A percentile compares a stretch with the other conserved stretches of the same genome.
Conservation (phyloP, 169 alveolate species). For the Haemoproteus tartakovskyi region DNA sequence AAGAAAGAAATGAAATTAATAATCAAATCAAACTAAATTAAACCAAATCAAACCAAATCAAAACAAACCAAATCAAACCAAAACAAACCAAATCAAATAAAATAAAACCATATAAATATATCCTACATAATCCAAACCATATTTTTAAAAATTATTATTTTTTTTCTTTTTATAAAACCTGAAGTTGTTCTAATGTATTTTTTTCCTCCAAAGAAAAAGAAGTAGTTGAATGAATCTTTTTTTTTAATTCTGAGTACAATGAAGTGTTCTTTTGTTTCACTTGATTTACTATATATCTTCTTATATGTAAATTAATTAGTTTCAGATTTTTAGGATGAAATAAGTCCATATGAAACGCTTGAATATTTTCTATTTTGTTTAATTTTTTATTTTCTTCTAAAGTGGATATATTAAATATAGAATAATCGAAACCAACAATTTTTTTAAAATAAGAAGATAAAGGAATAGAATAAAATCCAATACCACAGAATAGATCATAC, state of each 20-base stretch:
- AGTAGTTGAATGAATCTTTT: too few species aligned
- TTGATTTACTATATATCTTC: constrained; percentile 50
- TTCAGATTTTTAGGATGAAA: constrained; percentile 39
- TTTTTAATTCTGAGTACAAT: constrained; percentile 3
- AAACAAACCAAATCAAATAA: too few species aligned
- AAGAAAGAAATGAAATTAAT: too few species aligned
- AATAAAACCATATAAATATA: too few species aligned
- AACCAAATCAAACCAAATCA: too few species aligned
- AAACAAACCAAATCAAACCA: too few species aligned
- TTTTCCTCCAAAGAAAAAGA: too few species aligned
- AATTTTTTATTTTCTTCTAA: constrained; percentile 61
- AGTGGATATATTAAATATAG: constrained; percentile 53
- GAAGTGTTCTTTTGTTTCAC: constrained; percentile 9
- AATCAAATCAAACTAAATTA: too few species aligned
- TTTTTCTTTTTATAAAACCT: constrained; percentile 15
- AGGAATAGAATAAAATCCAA: constrained; percentile 62
- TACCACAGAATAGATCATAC: constrained; percentile 60
- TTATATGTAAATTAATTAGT: constrained; percentile 54
- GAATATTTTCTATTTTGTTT: constrained; percentile 39
- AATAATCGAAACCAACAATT: constrained; percentile 53
- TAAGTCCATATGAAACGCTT: constrained; percentile 22
- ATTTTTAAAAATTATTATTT: not conserved
- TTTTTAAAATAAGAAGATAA: constrained; percentile 10
- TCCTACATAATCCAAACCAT: too few species aligned
- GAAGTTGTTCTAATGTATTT: constrained; percentile 48